Evolutionary conservation across 2,329 filamentous ascomycete species (phyloP).

Genomic region (Beauveria brongniartii): DNA sequence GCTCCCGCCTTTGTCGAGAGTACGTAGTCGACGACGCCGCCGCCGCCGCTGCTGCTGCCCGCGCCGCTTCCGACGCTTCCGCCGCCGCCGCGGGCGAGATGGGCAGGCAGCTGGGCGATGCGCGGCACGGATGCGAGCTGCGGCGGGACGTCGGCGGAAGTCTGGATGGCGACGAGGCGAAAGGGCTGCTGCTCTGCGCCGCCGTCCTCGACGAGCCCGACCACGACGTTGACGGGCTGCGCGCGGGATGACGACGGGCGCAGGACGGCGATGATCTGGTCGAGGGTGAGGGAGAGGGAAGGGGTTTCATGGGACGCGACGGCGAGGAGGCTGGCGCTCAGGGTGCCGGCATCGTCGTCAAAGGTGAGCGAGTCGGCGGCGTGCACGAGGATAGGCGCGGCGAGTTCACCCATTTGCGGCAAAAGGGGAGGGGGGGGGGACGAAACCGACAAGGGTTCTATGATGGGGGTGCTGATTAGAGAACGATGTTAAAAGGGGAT

Average conservation of each 20-base stretch:
- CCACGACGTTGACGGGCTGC: constrained; percentile 20
- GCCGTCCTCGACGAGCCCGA: constrained; percentile 29
- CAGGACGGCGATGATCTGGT: constrained; percentile 24
- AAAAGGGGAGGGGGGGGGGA: too few relatives aligned
- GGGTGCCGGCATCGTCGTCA: constrained; percentile 20
- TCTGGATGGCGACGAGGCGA: constrained; percentile 21
- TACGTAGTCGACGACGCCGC: constrained; percentile 46
- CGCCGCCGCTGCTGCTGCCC: not conserved
- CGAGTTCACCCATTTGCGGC: not conserved
- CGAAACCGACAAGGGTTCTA: too few relatives aligned
- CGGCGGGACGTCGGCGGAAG: constrained; percentile 27
- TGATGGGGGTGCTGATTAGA: not conserved
- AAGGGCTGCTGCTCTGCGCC: constrained; percentile 20
- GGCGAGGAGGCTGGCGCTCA: not conserved
- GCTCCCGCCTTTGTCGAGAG: constrained; percentile 61
- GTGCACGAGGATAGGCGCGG: not conserved
- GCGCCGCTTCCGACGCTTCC: too few relatives aligned
- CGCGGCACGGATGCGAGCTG: constrained; percentile 28
- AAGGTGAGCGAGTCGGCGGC: constrained; percentile 13
- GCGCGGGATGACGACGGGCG: constrained; percentile 6
- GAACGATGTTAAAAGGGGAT: not conserved
- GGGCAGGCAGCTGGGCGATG: constrained; percentile 29
- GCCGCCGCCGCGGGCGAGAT: constrained; percentile 21
- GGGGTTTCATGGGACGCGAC: constrained; percentile 6
- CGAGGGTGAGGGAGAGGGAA: constrained; percentile 8